Conservation (phyloP, 345 rosid species). For the Conringia planisiliqua region DNA sequence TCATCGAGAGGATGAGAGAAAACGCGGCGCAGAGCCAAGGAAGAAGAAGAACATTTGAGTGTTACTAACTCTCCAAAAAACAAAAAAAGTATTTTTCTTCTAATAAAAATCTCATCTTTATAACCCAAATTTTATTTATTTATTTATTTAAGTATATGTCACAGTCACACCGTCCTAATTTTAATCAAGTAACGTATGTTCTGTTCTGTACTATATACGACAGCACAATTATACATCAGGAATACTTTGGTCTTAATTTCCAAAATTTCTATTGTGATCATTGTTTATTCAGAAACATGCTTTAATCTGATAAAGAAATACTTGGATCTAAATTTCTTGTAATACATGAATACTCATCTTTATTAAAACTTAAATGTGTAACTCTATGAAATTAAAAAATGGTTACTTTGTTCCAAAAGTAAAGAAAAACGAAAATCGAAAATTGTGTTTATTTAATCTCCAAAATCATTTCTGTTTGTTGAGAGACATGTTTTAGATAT, state of each 20-base stretch:
- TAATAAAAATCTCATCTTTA: not conserved
- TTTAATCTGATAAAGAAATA: not conserved
- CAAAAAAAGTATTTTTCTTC: no score
- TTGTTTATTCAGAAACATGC: not conserved
- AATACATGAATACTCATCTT: no score
- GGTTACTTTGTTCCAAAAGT: not conserved
- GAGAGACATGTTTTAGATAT: not conserved
- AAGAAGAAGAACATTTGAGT: slow-evolving; percentile 13
- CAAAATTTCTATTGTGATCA: not conserved
- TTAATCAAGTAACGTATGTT: not conserved
- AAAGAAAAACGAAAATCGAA: not conserved
- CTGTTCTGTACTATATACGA: not conserved
- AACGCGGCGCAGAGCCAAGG: slow-evolving; percentile 28
- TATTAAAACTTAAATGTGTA: no score
- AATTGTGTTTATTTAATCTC: not conserved
- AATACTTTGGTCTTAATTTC: not conserved
- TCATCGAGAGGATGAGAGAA: slow-evolving; percentile 26
- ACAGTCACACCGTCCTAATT: slow-evolving; percentile 1
- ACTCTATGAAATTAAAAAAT: not conserved
- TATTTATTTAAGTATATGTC: no score
- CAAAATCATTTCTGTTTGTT: not conserved
- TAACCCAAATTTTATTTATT: no score
- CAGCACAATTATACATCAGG: not conserved
- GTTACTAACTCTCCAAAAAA: not conserved
- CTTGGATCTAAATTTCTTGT: not conserved